Percentiles rank a stretch among this genome's conserved stretches.
Evolutionary conservation across 2,329 filamentous ascomycete species (phyloP).

Genomic region (Arthroderma sp.): DNA sequence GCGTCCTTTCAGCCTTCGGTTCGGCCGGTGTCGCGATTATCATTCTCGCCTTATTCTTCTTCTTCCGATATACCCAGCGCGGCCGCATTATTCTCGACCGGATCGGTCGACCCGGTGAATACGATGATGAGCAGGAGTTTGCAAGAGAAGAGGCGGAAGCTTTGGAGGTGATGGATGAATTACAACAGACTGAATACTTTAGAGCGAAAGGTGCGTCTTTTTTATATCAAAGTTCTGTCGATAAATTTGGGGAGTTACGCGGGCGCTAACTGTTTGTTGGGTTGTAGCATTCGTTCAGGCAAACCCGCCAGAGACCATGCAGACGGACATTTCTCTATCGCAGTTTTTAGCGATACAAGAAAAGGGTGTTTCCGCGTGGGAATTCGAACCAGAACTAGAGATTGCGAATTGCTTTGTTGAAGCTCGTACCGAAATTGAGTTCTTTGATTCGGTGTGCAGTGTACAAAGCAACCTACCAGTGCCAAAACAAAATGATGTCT

Average conservation of each 20-base stretch:
- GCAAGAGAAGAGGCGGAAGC: slow-evolving; percentile 88
- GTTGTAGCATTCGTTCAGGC: slow-evolving; percentile 73
- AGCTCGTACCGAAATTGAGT: slow-evolving; percentile 90
- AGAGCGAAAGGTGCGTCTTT: slow-evolving; percentile 70
- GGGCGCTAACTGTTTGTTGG: slow-evolving; percentile 9
- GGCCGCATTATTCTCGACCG: slow-evolving; percentile 89
- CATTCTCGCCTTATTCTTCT: slow-evolving; percentile 71
- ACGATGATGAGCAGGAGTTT: slow-evolving; percentile 94
- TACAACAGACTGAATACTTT: slow-evolving; percentile 78
- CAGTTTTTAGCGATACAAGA: slow-evolving; percentile 98
- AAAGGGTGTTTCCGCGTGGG: slow-evolving; percentile 98
- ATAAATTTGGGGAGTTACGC: not conserved
- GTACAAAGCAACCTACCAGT: slow-evolving; percentile 94
- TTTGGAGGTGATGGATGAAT: slow-evolving; percentile 87
- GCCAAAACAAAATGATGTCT: slow-evolving; percentile 97
- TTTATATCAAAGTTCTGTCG: not conserved
- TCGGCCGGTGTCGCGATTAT: slow-evolving; percentile 75
- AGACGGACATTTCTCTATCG: slow-evolving; percentile 93
- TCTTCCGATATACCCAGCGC: slow-evolving; percentile 78
- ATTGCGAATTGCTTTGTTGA: slow-evolving; percentile 99
- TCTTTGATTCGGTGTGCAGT: slow-evolving; percentile 95
- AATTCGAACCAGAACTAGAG: slow-evolving; percentile 97
- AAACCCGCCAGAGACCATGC: slow-evolving; percentile 86
- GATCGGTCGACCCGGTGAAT: slow-evolving; percentile 85
- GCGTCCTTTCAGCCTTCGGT: slow-evolving; percentile 84